Base-by-base conservation (phyloP, 2,329 filamentous ascomycete genomes). In the Amauroascus niger region DNA sequence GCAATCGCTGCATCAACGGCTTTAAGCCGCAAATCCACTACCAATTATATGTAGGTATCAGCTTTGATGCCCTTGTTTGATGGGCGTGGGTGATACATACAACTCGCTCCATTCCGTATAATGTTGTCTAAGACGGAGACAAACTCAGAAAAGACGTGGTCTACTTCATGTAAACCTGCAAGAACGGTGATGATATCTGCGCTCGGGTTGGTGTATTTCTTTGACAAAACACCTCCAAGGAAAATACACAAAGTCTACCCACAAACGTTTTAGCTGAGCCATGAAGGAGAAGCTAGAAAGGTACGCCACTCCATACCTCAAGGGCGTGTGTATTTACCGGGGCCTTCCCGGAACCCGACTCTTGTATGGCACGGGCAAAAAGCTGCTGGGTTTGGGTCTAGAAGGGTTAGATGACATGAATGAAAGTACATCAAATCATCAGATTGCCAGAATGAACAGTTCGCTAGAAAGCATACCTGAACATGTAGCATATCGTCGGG, bases 161-260 rank as follows among this genome's bases (percentile, higher is more conserved):
- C 93, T 47, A 95, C 86, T 61, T 88, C 79, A 72, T 96, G 86
- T 50, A 98, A 79, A 5, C 93, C 93, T 3, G 90, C 88, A 47
- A 98, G 78, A 32, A 97, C 79, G 54, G 84, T 83, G 64, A 98
- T 95, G 62, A 96, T 86, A 70, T 97, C 93, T 48, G 93, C 93
- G 69, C 89, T 96, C 5, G 90, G 87, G 64, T 96, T 96, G 22
- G 87, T 89, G 69, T 95, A 98, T 68, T 86, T 88, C 72, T 97
- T 98, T 55, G 81, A 80, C 57, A 97, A 76, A 16, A 95, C 79
- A 52, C 83, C 82, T 48, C 84, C 83, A 66, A 98, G 79, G 70
- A 97, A 96, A 46, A 87, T 83, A 68, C 86, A 89, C 65, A 97
- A 79, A 57, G 90, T 97, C 87, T 97, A 68, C 3, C 5, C 39